phyloP scores from a whole-genome alignment of 2,329 filamentous ascomycete genomes.

The Fusarium oligoseptatum region DNA sequence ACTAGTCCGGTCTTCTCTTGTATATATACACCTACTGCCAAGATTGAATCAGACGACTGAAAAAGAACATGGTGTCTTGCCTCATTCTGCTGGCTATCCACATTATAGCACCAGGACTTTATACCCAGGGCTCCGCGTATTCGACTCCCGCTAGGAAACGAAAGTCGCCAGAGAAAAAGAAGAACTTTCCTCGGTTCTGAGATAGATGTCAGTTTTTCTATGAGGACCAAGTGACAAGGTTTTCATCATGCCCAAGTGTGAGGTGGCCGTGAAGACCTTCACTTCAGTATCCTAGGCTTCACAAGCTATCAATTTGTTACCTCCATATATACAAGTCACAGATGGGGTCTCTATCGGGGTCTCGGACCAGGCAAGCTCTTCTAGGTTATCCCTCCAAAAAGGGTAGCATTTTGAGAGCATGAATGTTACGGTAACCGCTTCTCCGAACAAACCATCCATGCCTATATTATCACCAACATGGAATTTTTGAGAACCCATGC shows the following conservation, averaged over 20 bases:
- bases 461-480: background rate
- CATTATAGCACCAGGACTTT: background rate
- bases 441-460: background rate
- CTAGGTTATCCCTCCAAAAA: background rate
- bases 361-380: background rate
- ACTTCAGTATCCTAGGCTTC: background rate
- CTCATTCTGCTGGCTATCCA: background rate
- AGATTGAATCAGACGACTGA: background rate
- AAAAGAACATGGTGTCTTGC: background rate
- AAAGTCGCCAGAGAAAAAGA: rapidly evolving
- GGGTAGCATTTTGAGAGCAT: background rate
- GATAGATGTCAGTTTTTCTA: background rate
- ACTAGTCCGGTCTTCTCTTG: background rate
- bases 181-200: background rate
- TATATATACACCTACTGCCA: background rate
- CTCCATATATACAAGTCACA: background rate
- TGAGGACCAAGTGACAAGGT: background rate
- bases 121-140: background rate
- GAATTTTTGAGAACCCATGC: background rate
- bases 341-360: background rate
- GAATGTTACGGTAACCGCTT: background rate
- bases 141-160: background rate
- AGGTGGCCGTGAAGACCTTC: background rate
- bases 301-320: background rate
- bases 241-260: background rate